phyloP scores from a whole-genome alignment of 1,139 yeast species.

The Geotrichum citri-aurantii region DNA sequence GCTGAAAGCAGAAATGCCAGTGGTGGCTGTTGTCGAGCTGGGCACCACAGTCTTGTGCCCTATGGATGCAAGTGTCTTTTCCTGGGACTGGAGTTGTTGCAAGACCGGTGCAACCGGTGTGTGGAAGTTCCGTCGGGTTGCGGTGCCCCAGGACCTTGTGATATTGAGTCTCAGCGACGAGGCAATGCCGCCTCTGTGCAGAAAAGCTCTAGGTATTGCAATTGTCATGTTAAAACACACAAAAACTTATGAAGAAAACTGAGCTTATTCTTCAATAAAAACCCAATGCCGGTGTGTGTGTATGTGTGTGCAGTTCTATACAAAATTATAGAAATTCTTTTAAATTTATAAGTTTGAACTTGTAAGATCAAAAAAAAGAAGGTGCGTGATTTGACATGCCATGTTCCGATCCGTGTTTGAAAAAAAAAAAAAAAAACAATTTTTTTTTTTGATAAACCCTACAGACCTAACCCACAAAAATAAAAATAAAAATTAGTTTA shows the following conservation, averaged over 20 bases:
- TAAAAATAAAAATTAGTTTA: neutral
- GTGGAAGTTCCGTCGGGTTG: constrained; percentile 6
- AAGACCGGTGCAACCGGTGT: neutral
- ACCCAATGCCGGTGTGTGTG: too few relatives aligned
- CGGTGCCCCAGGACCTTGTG: constrained; percentile 9
- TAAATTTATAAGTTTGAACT: too few relatives aligned
- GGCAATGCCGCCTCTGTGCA: neutral
- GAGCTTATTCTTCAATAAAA: too few relatives aligned
- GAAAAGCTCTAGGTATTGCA: neutral
- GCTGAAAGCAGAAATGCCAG: neutral
- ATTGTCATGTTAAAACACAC: neutral
- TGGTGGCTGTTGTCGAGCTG: neutral
- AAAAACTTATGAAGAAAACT: too few relatives aligned
- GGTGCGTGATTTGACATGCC: neutral
- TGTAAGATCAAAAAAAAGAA: neutral
- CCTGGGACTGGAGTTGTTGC: neutral
- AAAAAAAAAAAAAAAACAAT: neutral
- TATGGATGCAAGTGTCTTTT: neutral
- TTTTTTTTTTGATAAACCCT: neutral
- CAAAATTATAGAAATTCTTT: too few relatives aligned
- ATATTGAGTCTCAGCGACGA: neutral
- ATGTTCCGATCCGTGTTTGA: neutral
- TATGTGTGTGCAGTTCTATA: too few relatives aligned
- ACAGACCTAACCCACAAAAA: neutral
- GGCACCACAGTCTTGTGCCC: neutral